These are phyloP conservation scores for Vitellaria paradoxa DNA, from an alignment of 179 eudicot species.

Conservation along the genomic window DNA sequence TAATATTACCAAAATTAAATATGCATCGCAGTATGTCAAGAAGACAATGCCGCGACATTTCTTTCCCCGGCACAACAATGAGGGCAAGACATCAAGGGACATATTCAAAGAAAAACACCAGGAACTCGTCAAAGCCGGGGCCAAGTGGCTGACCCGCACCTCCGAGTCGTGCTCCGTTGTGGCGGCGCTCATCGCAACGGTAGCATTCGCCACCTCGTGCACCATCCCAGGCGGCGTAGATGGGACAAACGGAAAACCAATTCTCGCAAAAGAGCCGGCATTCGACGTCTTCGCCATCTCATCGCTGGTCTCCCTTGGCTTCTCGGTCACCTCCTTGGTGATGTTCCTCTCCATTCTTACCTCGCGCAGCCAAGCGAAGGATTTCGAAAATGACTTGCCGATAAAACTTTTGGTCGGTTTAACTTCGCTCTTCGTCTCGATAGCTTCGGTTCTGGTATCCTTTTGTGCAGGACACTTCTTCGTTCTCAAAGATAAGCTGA, in stretches of 20 bases:
- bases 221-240: slow-evolving; percentile 19
- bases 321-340: slow-evolving; percentile 15
- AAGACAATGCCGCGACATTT: slow-evolving; percentile 6
- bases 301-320: slow-evolving; percentile 16
- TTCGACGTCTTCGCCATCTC: slow-evolving; percentile 19
- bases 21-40: slow-evolving; percentile 16
- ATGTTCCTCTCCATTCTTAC: slow-evolving; percentile 25
- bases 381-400: slow-evolving; percentile 14
- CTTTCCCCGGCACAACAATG: slow-evolving; percentile 10
- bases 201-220: slow-evolving; percentile 22
- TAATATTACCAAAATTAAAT: too few relatives aligned
- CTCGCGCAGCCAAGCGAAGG: slow-evolving; percentile 17
- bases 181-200: slow-evolving; percentile 26
- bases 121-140: slow-evolving; percentile 8
- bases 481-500: slow-evolving; percentile 18
- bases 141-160: slow-evolving; percentile 20
- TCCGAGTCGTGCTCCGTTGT: slow-evolving; percentile 22
- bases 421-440: slow-evolving; percentile 16
- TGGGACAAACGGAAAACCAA: background rate
- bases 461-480: slow-evolving; percentile 22
- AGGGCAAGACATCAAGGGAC: background rate
- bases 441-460: slow-evolving; percentile 17
- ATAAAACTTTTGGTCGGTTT: slow-evolving; percentile 18
- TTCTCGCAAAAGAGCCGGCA: slow-evolving; percentile 2
- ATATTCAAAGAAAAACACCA: slow-evolving; percentile 12